phyloP scores from a whole-genome alignment of 805 yeast genomes.

The Cyberlindnera xylosilytica region DNA sequence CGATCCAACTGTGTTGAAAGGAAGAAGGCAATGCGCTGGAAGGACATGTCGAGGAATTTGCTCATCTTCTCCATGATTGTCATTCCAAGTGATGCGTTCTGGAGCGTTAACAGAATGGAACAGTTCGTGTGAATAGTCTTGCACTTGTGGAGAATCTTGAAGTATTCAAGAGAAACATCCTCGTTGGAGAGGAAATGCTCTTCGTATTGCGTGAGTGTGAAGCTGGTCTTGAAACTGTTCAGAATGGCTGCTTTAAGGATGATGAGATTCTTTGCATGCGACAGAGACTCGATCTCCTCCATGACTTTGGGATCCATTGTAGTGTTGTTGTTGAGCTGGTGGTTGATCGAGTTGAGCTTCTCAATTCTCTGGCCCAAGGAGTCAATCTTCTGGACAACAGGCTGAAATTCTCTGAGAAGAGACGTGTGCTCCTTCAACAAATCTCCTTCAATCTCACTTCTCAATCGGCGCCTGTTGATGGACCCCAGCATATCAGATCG shows the following conservation, averaged over 20 bases:
- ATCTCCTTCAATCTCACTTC: constrained; percentile 60
- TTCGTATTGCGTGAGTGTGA: constrained; percentile 71
- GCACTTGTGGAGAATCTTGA: constrained; percentile 56
- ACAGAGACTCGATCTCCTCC: constrained; percentile 19
- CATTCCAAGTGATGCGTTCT: constrained; percentile 62
- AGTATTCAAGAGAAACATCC: constrained; percentile 49
- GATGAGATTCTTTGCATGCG: constrained; percentile 20
- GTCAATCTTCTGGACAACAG: constrained; percentile 41
- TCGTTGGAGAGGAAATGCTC: constrained; percentile 51
- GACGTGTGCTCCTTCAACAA: constrained; percentile 53
- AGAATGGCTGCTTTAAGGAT: constrained; percentile 50
- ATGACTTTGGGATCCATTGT: constrained; percentile 17
- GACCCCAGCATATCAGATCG: constrained; percentile 49
- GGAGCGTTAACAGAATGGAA: constrained; percentile 64
- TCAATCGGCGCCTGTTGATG: constrained; percentile 54
- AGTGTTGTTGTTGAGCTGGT: constrained; percentile 13
- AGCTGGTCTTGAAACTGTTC: constrained; percentile 52
- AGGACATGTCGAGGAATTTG: constrained; percentile 47
- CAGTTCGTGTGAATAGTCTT: constrained; percentile 65
- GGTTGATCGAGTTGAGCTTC: constrained; percentile 19
- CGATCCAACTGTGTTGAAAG: constrained; percentile 31
- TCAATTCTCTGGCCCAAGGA: constrained; percentile 23
- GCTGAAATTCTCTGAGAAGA: constrained; percentile 42
- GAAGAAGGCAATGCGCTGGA: constrained; percentile 48
- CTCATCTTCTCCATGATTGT: constrained; percentile 61